These are phyloP conservation scores for Stellera chamaejasme DNA, from an alignment of 345 rosid species.

Conservation along the genomic window DNA sequence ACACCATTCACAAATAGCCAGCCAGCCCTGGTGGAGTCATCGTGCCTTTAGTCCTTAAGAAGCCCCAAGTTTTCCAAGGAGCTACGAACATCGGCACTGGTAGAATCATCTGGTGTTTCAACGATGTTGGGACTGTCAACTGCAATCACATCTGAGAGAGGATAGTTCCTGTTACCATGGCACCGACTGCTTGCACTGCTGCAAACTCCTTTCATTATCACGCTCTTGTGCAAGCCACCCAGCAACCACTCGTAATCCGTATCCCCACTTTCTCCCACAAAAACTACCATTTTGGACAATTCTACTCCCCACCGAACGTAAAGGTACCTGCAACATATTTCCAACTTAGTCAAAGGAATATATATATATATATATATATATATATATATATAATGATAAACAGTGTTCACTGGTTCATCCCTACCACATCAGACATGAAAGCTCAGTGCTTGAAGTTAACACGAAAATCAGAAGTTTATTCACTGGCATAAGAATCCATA, in stretches of 20 bases:
- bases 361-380: too few species aligned
- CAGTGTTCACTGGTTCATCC: too few species aligned
- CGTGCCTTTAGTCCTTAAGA: constrained; percentile 21
- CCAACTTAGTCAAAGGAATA: too few species aligned
- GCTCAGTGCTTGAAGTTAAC: neutral
- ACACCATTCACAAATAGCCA: too few species aligned
- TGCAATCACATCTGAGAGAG: constrained; percentile 76
- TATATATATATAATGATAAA: too few species aligned
- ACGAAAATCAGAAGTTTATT: neutral
- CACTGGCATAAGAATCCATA: neutral
- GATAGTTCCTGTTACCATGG: constrained; percentile 63
- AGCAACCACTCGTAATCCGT: constrained; percentile 93
- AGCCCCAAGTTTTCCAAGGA: constrained; percentile 55
- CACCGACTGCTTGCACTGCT: constrained; percentile 40
- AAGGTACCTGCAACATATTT: constrained; percentile 53
- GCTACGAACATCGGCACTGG: constrained; percentile 36
- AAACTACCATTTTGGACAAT: constrained; percentile 71
- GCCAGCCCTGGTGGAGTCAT: neutral
- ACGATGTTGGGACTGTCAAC: constrained; percentile 55
- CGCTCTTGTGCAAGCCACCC: constrained; percentile 76
- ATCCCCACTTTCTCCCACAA: constrained; percentile 89
- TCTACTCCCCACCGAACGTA: constrained; percentile 91
- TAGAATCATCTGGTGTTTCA: constrained; percentile 38
- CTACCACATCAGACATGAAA: neutral
- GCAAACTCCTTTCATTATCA: constrained; percentile 66